A percentile compares a stretch with the other conserved stretches of the same genome.
Evolutionary conservation across 805 yeast genomes (phyloP).

Genomic region (Pichia scutulata): DNA sequence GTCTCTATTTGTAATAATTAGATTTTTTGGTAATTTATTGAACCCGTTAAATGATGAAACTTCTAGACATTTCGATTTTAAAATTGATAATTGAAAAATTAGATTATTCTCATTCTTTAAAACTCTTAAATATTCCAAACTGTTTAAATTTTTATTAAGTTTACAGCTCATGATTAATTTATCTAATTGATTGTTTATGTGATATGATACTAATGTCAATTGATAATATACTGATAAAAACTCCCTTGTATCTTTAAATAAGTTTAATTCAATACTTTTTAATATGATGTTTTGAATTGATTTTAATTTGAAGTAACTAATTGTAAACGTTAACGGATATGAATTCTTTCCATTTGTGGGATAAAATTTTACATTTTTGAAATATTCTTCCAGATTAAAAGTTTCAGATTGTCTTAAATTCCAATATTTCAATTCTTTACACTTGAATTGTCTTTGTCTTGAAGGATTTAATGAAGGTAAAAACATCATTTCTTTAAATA

Average conservation of each 20-base stretch:
- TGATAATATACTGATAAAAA: conserved; percentile 62
- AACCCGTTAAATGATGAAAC: conserved; percentile 19
- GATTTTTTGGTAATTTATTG: conserved; percentile 22
- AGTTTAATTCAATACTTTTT: conserved; percentile 67
- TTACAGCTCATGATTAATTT: not conserved
- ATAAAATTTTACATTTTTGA: conserved; percentile 5
- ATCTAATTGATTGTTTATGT: conserved; percentile 2
- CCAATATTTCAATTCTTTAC: conserved; percentile 51
- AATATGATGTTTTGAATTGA: conserved; percentile 68
- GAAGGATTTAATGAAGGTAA: conserved; percentile 56
- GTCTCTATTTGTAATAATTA: conserved; percentile 15
- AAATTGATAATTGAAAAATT: conserved; percentile 20
- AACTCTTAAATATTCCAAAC: not conserved
- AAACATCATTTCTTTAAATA: conserved; percentile 5
- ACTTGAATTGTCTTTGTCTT: conserved; percentile 70
- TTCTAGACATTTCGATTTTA: conserved; percentile 20
- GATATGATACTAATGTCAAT: conserved; percentile 25
- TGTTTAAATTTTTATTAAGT: not conserved
- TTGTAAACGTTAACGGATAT: conserved; percentile 62
- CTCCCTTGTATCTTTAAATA: conserved; percentile 64
- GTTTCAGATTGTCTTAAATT: conserved; percentile 75
- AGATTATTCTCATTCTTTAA: conserved; percentile 4
- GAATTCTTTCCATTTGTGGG: conserved; percentile 27
- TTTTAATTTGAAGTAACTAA: conserved; percentile 55
- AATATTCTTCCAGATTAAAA: conserved; percentile 48